These are phyloP conservation scores for Claviceps capensis DNA, from an alignment of 2,329 filamentous ascomycete species.

Conservation along the genomic window DNA sequence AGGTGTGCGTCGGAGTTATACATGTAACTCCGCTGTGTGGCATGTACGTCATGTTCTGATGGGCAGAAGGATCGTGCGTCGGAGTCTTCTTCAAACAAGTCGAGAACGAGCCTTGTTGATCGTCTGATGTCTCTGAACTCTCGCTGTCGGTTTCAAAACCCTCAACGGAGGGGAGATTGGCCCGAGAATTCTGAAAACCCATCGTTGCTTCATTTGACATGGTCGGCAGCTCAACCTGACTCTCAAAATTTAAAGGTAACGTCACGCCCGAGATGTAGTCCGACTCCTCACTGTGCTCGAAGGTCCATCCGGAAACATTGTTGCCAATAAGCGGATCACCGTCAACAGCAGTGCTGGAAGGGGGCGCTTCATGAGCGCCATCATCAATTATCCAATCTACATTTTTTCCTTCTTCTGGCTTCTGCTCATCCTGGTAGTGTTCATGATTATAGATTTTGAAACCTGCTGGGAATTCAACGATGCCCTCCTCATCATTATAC, in stretches of 20 bases:
- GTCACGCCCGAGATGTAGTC: not conserved
- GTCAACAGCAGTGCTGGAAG: not conserved
- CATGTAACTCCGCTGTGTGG: slow-evolving; percentile 18
- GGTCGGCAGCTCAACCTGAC: not conserved
- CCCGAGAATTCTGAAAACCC: not conserved
- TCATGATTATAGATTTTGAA: not conserved
- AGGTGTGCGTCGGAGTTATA: slow-evolving; percentile 7
- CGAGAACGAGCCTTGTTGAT: not conserved
- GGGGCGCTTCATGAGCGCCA: not conserved
- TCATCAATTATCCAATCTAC: not conserved
- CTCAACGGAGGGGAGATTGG: not conserved
- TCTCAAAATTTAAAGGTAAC: not conserved
- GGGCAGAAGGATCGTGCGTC: not conserved
- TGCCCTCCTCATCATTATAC: slow-evolving; percentile 8
- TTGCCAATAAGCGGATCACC: not conserved
- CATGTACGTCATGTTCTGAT: slow-evolving; percentile 21
- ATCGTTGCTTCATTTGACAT: not conserved
- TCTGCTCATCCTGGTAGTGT: not conserved
- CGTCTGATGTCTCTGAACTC: not conserved
- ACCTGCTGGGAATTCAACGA: not conserved
- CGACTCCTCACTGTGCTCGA: not conserved
- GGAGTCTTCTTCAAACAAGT: slow-evolving; percentile 3
- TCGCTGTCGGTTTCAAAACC: not conserved
- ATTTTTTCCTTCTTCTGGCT: not conserved
- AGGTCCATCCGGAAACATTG: not conserved